Conservation (phyloP, 1,139 yeast genomes). For the Blastobotrys elegans region DNA sequence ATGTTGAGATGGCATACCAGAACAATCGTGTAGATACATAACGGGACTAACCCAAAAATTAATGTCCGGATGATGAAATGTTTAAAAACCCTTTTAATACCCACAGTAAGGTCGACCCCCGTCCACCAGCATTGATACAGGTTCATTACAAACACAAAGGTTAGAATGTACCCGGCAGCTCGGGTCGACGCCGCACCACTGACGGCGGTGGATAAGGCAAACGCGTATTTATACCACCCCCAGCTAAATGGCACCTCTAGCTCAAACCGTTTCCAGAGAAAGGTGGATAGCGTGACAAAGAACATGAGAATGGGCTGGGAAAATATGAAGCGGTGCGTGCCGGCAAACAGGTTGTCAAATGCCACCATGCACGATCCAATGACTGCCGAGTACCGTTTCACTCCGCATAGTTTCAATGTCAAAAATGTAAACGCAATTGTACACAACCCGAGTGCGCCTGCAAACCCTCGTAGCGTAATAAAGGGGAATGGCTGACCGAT, state of each 20-base stretch:
- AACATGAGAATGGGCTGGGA: slow-evolving; percentile 49
- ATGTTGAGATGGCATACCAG: slow-evolving; percentile 48
- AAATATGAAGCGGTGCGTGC: slow-evolving; percentile 48
- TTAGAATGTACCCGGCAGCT: slow-evolving; percentile 50
- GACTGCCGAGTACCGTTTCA: slow-evolving; percentile 41
- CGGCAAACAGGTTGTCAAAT: slow-evolving; percentile 51
- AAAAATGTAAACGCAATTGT: slow-evolving; percentile 46
- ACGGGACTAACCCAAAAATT: slow-evolving; percentile 45
- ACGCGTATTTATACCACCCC: slow-evolving; percentile 44
- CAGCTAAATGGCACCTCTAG: slow-evolving; percentile 36
- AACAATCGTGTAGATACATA: slow-evolving; percentile 43
- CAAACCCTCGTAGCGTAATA: slow-evolving; percentile 47
- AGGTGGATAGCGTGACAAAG: slow-evolving; percentile 42
- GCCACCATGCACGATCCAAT: slow-evolving; percentile 44
- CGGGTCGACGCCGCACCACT: slow-evolving; percentile 53
- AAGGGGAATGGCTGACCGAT: slow-evolving; percentile 36
- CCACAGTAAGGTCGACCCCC: slow-evolving; percentile 51
- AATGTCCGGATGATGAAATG: slow-evolving; percentile 34
- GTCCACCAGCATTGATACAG: slow-evolving; percentile 48
- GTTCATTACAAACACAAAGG: slow-evolving; percentile 46
- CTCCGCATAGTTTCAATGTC: slow-evolving; percentile 45
- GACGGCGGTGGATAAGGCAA: slow-evolving; percentile 45
- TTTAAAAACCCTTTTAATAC: slow-evolving; percentile 27
- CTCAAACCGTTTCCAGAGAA: slow-evolving; percentile 43
- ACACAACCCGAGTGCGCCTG: slow-evolving; percentile 48